Conservation (phyloP, 2,329 filamentous ascomycete species). For the Neofusicoccum sp. region DNA sequence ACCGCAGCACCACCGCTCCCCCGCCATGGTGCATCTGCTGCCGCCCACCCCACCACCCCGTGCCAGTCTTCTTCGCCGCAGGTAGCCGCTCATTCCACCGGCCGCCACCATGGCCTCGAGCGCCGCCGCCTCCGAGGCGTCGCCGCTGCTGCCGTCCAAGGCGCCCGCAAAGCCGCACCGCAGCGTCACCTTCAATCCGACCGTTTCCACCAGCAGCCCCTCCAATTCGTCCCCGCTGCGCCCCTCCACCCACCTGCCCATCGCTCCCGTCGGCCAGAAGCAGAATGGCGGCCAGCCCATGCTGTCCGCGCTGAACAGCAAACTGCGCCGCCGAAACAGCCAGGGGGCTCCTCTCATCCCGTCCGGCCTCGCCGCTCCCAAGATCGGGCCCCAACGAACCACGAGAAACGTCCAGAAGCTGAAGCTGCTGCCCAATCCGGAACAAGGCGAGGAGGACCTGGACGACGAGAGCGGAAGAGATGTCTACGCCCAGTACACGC, state of each 20-base stretch:
- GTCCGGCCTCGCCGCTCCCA: conserved; percentile 51
- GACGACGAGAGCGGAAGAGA: conserved; percentile 93
- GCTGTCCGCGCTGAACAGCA: conserved; percentile 80
- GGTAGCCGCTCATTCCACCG: conserved; percentile 1
- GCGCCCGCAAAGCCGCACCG: conserved; percentile 47
- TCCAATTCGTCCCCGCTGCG: conserved; percentile 35
- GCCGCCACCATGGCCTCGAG: conserved; percentile 9
- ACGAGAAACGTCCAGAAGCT: conserved; percentile 96
- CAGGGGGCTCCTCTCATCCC: conserved; percentile 61
- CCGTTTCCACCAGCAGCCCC: conserved; percentile 48
- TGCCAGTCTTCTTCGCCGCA: neutral
- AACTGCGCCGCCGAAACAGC: conserved; percentile 81
- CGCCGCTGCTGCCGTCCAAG: conserved; percentile 38
- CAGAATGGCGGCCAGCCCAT: conserved; percentile 35
- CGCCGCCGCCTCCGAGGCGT: conserved; percentile 28
- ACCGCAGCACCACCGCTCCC: neutral
- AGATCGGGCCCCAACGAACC: conserved; percentile 91
- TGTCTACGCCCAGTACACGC: conserved; percentile 95
- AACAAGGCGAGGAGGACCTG: conserved; percentile 68
- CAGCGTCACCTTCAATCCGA: conserved; percentile 74
- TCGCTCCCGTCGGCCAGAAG: conserved; percentile 29
- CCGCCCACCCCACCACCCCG: neutral
- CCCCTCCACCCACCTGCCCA: conserved; percentile 29
- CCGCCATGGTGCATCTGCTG: conserved; percentile 2
- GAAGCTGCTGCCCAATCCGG: conserved; percentile 91